Evolutionary conservation across 169 alveolate species (phyloP).

Genomic region (Eimeria falciformis): DNA sequence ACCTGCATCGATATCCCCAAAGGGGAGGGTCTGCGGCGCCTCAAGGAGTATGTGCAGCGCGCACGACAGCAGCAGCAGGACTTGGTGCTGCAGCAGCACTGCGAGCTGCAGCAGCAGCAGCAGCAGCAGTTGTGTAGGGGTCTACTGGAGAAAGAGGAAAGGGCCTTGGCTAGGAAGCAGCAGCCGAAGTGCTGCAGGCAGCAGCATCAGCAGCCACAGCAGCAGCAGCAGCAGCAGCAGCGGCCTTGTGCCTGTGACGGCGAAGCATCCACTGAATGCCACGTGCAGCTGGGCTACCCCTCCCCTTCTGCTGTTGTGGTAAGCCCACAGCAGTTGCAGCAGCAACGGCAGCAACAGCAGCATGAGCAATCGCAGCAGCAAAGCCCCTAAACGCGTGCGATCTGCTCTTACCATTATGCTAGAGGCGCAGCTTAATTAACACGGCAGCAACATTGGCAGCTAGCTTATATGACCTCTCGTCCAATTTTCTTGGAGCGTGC

Average conservation of each 20-base stretch:
- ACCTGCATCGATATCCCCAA: constrained; percentile 10
- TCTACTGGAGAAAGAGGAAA: neutral
- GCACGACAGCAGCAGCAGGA: constrained; percentile 62
- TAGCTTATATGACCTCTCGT: no score
- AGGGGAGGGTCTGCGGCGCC: constrained; percentile 48
- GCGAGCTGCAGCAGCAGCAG: constrained; percentile 2
- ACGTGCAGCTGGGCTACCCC: no score
- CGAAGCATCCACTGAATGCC: neutral
- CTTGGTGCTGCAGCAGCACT: constrained; percentile 47
- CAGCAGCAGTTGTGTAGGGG: neutral
- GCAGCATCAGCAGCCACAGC: constrained; percentile 22
- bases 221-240: neutral
- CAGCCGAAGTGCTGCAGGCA: neutral
- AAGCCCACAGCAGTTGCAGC: neutral
- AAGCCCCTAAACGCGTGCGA: no score
- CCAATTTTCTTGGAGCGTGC: no score
- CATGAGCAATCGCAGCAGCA: no score
- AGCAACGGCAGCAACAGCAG: neutral
- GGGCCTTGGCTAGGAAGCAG: neutral
- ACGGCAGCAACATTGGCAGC: no score
- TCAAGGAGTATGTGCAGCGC: constrained; percentile 32
- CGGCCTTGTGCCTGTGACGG: neutral
- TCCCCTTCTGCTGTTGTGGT: neutral
- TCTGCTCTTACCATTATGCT: no score
- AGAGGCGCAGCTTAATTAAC: no score